These are phyloP conservation scores for Pyrenochaeta sp. DNA, from an alignment of 2,329 filamentous ascomycete species.

Conservation along the genomic window DNA sequence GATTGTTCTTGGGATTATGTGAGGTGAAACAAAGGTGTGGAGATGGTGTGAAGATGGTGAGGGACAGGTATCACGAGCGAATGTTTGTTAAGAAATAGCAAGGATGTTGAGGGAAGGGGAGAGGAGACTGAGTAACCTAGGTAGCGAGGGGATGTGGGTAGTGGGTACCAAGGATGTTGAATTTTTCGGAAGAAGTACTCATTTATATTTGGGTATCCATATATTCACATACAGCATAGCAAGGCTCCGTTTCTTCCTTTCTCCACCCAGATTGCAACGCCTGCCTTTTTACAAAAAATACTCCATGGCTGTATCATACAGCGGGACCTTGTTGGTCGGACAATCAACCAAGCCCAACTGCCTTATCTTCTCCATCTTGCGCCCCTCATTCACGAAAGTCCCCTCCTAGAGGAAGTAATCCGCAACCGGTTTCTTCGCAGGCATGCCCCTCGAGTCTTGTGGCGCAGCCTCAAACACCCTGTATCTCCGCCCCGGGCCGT, in stretches of 20 bases:
- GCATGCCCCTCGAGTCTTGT: slow-evolving; percentile 96
- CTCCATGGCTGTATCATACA: background rate
- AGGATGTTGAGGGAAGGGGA: too few relatives aligned
- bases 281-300: slow-evolving; percentile 3
- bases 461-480: slow-evolving; percentile 96
- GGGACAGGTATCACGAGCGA: too few relatives aligned
- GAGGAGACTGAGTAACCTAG: too few relatives aligned
- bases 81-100: too few relatives aligned
- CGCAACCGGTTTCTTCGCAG: slow-evolving; percentile 96
- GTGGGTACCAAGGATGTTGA: too few relatives aligned
- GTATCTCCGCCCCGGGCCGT: slow-evolving; percentile 87
- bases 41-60: too few relatives aligned
- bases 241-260: background rate
- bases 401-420: slow-evolving; percentile 82
- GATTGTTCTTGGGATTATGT: too few relatives aligned
- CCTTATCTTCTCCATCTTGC: background rate
- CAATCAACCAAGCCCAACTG: background rate
- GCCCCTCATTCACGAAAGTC: background rate
- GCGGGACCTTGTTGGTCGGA: background rate
- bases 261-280: too few relatives aligned
- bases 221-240: background rate
- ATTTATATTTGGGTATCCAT: slow-evolving; percentile 1
- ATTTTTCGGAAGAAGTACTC: too few relatives aligned
- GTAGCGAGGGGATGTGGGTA: too few relatives aligned
- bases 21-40: too few relatives aligned